Base-by-base conservation (phyloP, 768 basidiomycete species). In the Candolleomyces aberdarensis region DNA sequence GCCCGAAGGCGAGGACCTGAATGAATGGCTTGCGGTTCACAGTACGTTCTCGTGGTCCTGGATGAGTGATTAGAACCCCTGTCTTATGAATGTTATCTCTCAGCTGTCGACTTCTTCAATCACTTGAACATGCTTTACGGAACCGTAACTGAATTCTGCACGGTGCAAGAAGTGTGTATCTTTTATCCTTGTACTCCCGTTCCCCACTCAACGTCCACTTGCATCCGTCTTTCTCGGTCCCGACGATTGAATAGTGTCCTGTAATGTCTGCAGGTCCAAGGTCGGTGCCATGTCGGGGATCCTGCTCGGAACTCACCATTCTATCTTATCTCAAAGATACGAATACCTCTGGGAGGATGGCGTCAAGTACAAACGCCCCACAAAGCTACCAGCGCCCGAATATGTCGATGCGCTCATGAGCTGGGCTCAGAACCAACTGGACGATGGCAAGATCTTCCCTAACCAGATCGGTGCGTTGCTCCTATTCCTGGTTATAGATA, bases 1-100 rank as follows among this genome's bases (percentile, higher is more conserved):
- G 19, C 97, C 97, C 0, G 97, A 98, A 66, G 97, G 97, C 43
- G 97, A 99, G 74, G 97, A 99, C 72, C 74, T 87, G 67, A 96
- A 96, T 66, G 97, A 99, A 75, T 99, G 97, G 97, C 87, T 99
- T n/a, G 97, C 97, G 13, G 96, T 99, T 8, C 96, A 99, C 71
- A 93, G 97, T 97, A 64, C 60, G 85, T 69, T 15, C 32, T 40
- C 29, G 43, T 26, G 26, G 26, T 26, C 3, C 26, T 26, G 26
- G 26, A 26, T 26, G 26, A 26, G 26, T 26, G 26, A 26, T 26
- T 26, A 3, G 26, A 26, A 26, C 11, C 41, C 41, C 41, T 43
- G 41, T 2, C 41, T 26, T 26, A 26, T 26, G 26, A 26, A 26
- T 26, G 26, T 26, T 26, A 26, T 26, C 26, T 26, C 26, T 26